Evolutionary conservation across 1,284 basidiomycete species (phyloP), one percentile per base, ranked within the genome.

Genomic region (Termitomyces sp.): DNA sequence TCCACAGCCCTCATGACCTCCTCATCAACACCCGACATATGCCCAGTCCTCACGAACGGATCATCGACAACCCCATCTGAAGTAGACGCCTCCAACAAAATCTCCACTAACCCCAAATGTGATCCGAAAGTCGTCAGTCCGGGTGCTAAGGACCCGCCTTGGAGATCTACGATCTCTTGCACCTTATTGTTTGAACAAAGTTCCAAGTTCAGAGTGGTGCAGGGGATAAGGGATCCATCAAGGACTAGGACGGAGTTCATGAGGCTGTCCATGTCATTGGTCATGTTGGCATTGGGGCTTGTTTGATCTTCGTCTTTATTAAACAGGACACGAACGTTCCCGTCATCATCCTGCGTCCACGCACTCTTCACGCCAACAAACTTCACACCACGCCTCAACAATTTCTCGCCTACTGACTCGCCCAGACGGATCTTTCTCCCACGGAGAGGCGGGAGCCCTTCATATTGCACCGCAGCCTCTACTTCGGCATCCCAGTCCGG

Each of bases 381-480:
- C 42, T 57, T 59, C 21, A 59, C 53, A 3, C 40, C 43, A 10
- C 26, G 18, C 21, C 38, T 42, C 9, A 8, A 10, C 5, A 24
- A 19, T 9, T 19, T n/a, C 13, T 7, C 6, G 21, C 14, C 40
- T 14, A 28, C n/a, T 3, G 5, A 10, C 18, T 50, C 56, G 9
- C 42, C 49, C 37, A 42, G 34, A 18, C 26, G 26, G 13, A 59
- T 26, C 26, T 51, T 59, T 4, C 49, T 31, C 24, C 58, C 58
- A 18, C 56, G 67, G 33, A 89, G 69, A 8, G 85, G 84, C 10
- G 84, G 87, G 0, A 88, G 72, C 1, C 86, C 86, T 42, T 86
- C 79, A 56, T 78, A 78, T 60, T 80, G 65, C 18, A 88, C 60
- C 3, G 83, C 73, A 10, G 71, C 73, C 45, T 68, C 61, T 2